Conservation (phyloP, 768 basidiomycete species). For the Hygrocybe coccinea region DNA sequence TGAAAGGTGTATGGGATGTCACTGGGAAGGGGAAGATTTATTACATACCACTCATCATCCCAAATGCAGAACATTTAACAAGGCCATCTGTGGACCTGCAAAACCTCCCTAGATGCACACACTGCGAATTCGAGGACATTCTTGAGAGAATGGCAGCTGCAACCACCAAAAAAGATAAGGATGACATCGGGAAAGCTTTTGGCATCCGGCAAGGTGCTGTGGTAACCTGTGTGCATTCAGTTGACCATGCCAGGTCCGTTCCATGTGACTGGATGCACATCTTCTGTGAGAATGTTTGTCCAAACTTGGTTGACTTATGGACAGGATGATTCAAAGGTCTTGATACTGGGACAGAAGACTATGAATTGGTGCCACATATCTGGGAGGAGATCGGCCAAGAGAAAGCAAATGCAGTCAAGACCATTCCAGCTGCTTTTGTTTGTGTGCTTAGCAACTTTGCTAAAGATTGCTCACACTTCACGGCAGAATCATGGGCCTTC, state of each 20-base stretch:
- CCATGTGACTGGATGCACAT: conserved; percentile 46
- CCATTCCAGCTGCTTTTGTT: conserved; percentile 32
- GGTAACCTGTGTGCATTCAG: conserved; percentile 22
- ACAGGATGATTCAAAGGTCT: conserved; percentile 37
- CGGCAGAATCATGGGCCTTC: conserved; percentile 36
- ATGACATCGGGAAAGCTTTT: conserved; percentile 16
- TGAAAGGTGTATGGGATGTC: conserved; percentile 17
- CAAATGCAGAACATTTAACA: not conserved
- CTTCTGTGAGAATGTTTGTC: conserved; percentile 38
- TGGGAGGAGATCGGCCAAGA: conserved; percentile 37
- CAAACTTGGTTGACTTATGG: conserved; percentile 36
- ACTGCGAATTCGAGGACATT: conserved; percentile 11
- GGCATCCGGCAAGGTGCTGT: conserved; percentile 30
- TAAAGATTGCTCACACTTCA: conserved; percentile 22
- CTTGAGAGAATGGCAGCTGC: not conserved
- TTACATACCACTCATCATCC: conserved; percentile 21
- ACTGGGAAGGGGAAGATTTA: conserved; percentile 11
- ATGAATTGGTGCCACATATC: conserved; percentile 20
- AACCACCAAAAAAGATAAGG: not conserved
- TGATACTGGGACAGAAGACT: conserved; percentile 26
- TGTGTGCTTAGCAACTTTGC: conserved; percentile 24
- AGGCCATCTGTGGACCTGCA: conserved; percentile 6
- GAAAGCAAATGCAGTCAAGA: conserved; percentile 19
- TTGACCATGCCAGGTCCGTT: conserved; percentile 27
- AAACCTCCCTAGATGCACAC: conserved; percentile 18